Percentiles rank a stretch among this genome's conserved stretches.
Evolutionary conservation across 257 asterid genomes (phyloP).

Genomic region (Solanum chmielewskii): DNA sequence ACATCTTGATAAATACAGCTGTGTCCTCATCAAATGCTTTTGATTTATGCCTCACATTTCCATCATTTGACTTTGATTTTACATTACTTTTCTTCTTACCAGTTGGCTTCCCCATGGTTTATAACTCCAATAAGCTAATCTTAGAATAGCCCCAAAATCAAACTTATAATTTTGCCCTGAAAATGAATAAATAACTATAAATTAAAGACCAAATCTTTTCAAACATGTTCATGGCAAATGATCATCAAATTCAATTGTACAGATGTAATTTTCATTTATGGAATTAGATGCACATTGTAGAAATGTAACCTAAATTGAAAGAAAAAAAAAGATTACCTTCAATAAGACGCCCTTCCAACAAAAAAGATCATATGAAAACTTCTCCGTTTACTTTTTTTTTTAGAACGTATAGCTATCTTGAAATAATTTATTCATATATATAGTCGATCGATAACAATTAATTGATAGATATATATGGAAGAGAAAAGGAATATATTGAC

Average conservation of each 20-base stretch:
- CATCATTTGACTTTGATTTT: conserved; percentile 36
- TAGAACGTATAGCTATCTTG: neutral
- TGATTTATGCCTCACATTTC: conserved; percentile 32
- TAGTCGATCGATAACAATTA: neutral
- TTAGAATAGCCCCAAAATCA: neutral
- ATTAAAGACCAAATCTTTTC: neutral
- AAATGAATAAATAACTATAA: neutral
- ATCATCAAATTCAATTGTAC: neutral
- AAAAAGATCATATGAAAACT: neutral
- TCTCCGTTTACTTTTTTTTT: neutral
- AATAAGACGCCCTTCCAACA: neutral
- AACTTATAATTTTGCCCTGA: neutral
- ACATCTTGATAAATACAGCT: conserved; percentile 74
- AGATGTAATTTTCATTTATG: neutral
- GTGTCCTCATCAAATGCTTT: conserved; percentile 90
- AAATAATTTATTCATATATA: neutral
- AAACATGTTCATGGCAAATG: neutral
- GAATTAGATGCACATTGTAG: neutral
- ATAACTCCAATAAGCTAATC: conserved; percentile 1
- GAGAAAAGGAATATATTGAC: neutral
- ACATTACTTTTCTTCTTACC: conserved; percentile 47
- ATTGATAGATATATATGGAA: neutral
- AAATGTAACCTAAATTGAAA: neutral
- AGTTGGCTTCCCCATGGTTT: conserved; percentile 74
- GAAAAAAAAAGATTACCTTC: neutral